Evolutionary conservation across 345 rosid species (phyloP).

Genomic region (Camelina hispida): DNA sequence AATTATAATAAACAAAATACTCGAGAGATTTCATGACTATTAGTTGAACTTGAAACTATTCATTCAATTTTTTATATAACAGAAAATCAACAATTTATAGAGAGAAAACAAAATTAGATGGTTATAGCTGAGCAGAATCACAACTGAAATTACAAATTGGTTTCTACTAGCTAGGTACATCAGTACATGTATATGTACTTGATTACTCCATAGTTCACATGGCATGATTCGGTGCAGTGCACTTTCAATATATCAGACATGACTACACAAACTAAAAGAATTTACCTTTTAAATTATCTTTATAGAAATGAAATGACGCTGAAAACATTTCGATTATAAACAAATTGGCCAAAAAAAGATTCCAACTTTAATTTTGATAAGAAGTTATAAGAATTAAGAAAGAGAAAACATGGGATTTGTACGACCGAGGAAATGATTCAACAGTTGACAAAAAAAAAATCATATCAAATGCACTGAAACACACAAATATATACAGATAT

Average conservation of each 20-base stretch:
- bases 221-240: constrained; percentile 42
- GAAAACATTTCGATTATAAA: not conserved
- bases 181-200: not conserved
- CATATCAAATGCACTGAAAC: not conserved
- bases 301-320: not conserved
- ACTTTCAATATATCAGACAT: constrained; percentile 29
- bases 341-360: not conserved
- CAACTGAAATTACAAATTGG: constrained; percentile 16
- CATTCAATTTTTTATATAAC: not conserved
- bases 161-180: not conserved
- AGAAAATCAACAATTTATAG: not conserved
- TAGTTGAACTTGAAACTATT: not conserved
- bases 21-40: not conserved
- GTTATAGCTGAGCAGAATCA: constrained; percentile 17
- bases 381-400: not conserved
- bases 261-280: constrained; percentile 37
- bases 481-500: not conserved
- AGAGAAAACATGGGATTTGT: not conserved
- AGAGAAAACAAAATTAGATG: not conserved
- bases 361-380: too few relatives aligned
- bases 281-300: not conserved
- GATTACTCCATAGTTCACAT: constrained; percentile 25
- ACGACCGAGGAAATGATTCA: not conserved
- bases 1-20: not conserved
- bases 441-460: not conserved